Conservation (phyloP, 108 stramenopile species). For the Mayamaea pseudoterrestris region DNA sequence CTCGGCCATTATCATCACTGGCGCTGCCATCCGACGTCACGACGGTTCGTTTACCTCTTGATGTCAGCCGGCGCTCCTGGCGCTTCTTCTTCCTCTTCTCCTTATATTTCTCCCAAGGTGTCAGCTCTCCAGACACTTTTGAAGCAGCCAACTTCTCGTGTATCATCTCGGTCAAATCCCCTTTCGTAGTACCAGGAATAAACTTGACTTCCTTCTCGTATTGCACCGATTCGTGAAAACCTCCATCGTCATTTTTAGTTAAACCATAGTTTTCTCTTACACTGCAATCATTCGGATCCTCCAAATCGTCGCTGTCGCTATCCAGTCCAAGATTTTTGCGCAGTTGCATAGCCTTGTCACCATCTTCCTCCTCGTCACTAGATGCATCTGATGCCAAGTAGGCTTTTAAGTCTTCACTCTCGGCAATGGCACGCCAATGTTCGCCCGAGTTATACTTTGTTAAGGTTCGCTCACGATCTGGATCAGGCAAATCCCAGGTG, state of each 20-base stretch:
- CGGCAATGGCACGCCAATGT: conserved; percentile 69
- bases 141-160: conserved; percentile 40
- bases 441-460: conserved; percentile 47
- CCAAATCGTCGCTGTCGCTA: conserved; percentile 21
- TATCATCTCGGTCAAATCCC: conserved; percentile 59
- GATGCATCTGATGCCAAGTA: conserved; percentile 82
- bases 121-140: conserved; percentile 34
- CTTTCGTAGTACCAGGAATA: conserved; percentile 53
- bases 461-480: conserved; percentile 66
- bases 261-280: conserved; percentile 3
- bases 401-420: conserved; percentile 76
- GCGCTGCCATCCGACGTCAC: neutral
- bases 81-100: conserved; percentile 77
- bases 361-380: conserved; percentile 23
- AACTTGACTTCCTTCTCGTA: conserved; percentile 41
- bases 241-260: conserved; percentile 7
- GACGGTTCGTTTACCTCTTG: conserved; percentile 17
- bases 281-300: conserved; percentile 2
- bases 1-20: conserved; percentile 13
- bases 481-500: conserved; percentile 96
- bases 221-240: conserved; percentile 12
- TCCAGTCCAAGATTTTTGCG: conserved; percentile 19
- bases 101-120: conserved; percentile 81
- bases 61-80: conserved; percentile 46
- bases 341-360: conserved; percentile 10